Conservation (phyloP, 1,284 basidiomycete species). For the Ustilago crameri region DNA sequence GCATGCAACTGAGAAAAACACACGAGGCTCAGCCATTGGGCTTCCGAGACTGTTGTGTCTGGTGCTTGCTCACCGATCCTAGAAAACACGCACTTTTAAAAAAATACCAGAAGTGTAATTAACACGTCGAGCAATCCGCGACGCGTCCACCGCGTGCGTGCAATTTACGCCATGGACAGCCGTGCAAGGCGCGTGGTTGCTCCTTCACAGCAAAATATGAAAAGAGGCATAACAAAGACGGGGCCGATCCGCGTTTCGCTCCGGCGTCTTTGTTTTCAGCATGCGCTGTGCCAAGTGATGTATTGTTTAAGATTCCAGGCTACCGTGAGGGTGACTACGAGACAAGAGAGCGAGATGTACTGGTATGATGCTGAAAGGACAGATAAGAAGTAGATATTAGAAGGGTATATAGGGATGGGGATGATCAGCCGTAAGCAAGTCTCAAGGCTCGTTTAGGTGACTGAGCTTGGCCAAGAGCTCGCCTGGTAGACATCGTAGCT, state of each 20-base stretch:
- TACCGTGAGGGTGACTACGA: not conserved
- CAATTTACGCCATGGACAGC: conserved; percentile 36
- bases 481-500: conserved; percentile 58
- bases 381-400: not conserved
- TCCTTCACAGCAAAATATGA: too few species aligned
- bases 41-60: not conserved
- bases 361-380: not conserved
- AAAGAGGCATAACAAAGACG: too few species aligned
- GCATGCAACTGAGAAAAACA: not conserved
- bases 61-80: conserved; percentile 5
- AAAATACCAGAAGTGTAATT: too few species aligned
- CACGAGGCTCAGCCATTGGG: not conserved
- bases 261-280: too few species aligned
- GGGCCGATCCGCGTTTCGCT: too few species aligned
- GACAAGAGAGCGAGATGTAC: too few species aligned
- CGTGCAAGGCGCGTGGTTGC: not conserved
- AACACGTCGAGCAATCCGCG: conserved; percentile 33
- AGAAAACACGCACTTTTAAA: conserved; percentile 9
- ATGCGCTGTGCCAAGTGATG: not conserved
- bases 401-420: not conserved
- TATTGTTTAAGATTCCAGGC: not conserved
- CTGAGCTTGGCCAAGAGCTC: conserved; percentile 52
- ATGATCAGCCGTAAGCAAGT: not conserved
- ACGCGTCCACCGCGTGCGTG: conserved; percentile 22
- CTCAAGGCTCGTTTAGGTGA: conserved; percentile 34